Base-by-base conservation (phyloP, 306 rosid species). In the Cucurbita moschata region DNA sequence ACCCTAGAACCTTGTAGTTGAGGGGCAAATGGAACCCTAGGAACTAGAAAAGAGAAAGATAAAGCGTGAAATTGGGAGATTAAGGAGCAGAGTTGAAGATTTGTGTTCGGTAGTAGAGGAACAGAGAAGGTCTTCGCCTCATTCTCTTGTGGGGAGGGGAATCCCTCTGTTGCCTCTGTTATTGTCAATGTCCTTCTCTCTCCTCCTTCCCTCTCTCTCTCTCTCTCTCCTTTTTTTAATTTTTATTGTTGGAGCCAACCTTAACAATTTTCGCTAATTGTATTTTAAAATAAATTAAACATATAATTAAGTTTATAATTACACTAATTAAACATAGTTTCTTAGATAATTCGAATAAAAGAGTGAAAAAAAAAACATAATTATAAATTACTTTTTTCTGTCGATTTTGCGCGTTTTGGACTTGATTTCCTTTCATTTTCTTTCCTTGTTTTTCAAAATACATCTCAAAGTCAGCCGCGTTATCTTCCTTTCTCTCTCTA, bases 91-190 rank as follows among this genome's bases (percentile, higher is more conserved):
- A 35, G 83, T 62, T 63, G 81, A 72, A 76, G 75, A 76, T 68
- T 75, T 18, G 86, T 88, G 97, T 83, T 86, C 83, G 96, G 91
- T 79, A 81, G 96, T 75, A 64, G 89, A 89, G 93, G 87, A 86
- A 84, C 93, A 83, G 40, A 68, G 70, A 79, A 71, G 86, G 86
- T 63, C 73, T 75, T 63, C 72, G 55, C 80, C 84, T 82, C 71
- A 57, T 76, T 77, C 88, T 79, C 75, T 84, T 82, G 88, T 76
- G 79, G 80, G 60, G 85, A 50, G 82, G 90, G 87, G 87, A 83
- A 77, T 65, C 80, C 77, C 76, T 80, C 74, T 80, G 61, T 70
- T 46, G 12, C 15, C 67, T 43, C 26, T 74, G 86, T 83, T 82
- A 70, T 56, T 77, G 77, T 85, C 80, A 76, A 13, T 81, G 18